Evolutionary conservation across 1,284 basidiomycete genomes (phyloP).

Genomic region (Sanghuangporus sanghuang): DNA sequence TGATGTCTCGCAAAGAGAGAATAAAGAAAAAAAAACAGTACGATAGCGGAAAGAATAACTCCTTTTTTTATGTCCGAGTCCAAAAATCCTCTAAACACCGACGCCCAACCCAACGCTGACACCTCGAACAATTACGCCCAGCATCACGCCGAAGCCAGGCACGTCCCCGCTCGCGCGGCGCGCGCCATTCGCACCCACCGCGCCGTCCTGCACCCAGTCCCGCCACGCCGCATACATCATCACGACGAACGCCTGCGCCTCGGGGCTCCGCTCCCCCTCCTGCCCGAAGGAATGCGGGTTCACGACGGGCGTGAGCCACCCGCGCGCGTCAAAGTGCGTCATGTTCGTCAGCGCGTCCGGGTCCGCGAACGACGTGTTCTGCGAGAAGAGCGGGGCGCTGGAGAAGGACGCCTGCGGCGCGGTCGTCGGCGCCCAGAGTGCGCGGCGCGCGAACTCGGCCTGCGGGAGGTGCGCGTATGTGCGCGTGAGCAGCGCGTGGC

Average conservation of each 20-base stretch:
- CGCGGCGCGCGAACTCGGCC: conserved; percentile 52
- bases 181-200: conserved; percentile 32
- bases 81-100: not conserved
- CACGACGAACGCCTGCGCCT: conserved; percentile 68
- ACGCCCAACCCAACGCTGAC: not conserved
- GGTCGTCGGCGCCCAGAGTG: conserved; percentile 36
- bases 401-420: not conserved
- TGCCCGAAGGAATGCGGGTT: conserved; percentile 53
- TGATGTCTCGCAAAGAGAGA: too few species aligned
- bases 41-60: too few species aligned
- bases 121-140: not conserved
- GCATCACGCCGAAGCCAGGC: not conserved
- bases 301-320: conserved; percentile 68
- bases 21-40: too few species aligned
- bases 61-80: too few species aligned
- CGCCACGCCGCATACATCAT: conserved; percentile 66
- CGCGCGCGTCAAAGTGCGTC: conserved; percentile 46
- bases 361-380: conserved; percentile 18
- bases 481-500: conserved; percentile 49
- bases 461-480: conserved; percentile 45
- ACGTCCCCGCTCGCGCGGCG: not conserved
- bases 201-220: conserved; percentile 58
- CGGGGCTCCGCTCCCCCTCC: conserved; percentile 47
- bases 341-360: conserved; percentile 25
- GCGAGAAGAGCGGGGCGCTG: not conserved